These are phyloP conservation scores for Butyriboletus loyo DNA, from an alignment of 768 basidiomycete genomes.

Conservation along the genomic window DNA sequence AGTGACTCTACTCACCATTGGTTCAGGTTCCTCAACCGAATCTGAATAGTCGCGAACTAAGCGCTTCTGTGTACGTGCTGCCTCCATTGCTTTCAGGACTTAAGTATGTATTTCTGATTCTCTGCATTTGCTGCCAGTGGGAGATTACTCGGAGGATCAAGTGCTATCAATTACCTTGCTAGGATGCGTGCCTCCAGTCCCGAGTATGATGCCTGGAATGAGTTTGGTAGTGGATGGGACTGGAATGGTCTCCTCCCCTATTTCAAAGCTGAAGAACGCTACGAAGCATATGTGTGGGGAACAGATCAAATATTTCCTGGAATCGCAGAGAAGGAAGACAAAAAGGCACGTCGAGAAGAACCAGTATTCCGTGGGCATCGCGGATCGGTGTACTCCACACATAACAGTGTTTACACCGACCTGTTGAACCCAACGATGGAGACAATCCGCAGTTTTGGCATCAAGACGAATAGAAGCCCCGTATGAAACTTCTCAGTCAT, in stretches of 20 bases:
- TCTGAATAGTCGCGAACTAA: not conserved
- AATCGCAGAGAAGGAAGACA: conserved; percentile 9
- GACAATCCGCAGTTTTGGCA: conserved; percentile 5
- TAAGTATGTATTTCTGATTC: not conserved
- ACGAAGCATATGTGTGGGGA: conserved; percentile 2
- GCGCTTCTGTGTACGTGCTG: conserved; percentile 4
- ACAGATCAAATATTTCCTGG: conserved; percentile 16
- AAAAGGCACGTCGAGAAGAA: conserved; percentile 7
- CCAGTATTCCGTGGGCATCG: conserved; percentile 9
- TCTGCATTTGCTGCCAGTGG: conserved; percentile 1
- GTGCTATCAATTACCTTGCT: conserved; percentile 16
- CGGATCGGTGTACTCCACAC: conserved; percentile 13
- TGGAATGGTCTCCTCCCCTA: conserved; percentile 15
- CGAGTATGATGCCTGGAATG: conserved; percentile 20
- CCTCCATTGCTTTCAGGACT: not conserved
- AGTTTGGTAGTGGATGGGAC: conserved; percentile 16
- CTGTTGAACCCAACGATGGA: conserved; percentile 11
- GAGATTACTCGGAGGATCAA: conserved; percentile 19
- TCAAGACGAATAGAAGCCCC: conserved; percentile 13
- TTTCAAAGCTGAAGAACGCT: conserved; percentile 14
- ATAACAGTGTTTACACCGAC: conserved; percentile 14
- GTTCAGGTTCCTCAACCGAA: conserved; percentile 15
- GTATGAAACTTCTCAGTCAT: conserved; percentile 1
- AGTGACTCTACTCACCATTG: not conserved
- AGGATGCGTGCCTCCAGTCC: conserved; percentile 19